Conservation (phyloP, 164 flowering plant genomes). For the Tetracentron sinense region DNA sequence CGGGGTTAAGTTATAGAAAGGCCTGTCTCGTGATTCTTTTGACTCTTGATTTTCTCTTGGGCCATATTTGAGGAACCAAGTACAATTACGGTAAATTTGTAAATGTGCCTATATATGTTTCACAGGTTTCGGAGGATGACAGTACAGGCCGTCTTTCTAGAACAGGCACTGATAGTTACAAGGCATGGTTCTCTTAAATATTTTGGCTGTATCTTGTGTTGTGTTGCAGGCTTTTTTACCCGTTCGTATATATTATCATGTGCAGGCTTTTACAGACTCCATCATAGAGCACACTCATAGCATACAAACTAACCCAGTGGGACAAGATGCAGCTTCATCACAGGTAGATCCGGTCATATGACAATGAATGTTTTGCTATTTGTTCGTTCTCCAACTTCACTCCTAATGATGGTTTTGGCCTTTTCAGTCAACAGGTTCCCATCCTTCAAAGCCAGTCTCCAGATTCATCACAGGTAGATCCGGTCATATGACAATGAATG, state of each 20-base stretch:
- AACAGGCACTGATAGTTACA: not conserved
- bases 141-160: not conserved
- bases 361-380: not conserved
- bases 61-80: not conserved
- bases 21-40: constrained; percentile 10
- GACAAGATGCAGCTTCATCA: constrained; percentile 27
- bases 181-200: constrained; percentile 6
- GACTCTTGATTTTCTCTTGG: not conserved
- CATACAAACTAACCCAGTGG: constrained; percentile 19
- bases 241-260: not conserved
- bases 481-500: too few species aligned
- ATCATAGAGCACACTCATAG: constrained; percentile 59
- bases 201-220: not conserved
- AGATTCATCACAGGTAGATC: too few species aligned
- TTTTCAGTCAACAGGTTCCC: constrained; percentile 33
- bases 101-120: not conserved
- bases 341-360: constrained; percentile 33
- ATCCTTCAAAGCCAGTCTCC: constrained; percentile 77
- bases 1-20: constrained; percentile 28
- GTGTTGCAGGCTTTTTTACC: not conserved
- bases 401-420: constrained; percentile 5
- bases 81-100: not conserved
- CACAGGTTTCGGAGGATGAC: constrained; percentile 12
- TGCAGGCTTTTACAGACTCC: constrained; percentile 76
- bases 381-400: not conserved